A percentile compares a stretch with the other conserved stretches of the same genome.
phyloP scores from a whole-genome alignment of 805 yeast genomes.

The Dipodascus albidus region DNA sequence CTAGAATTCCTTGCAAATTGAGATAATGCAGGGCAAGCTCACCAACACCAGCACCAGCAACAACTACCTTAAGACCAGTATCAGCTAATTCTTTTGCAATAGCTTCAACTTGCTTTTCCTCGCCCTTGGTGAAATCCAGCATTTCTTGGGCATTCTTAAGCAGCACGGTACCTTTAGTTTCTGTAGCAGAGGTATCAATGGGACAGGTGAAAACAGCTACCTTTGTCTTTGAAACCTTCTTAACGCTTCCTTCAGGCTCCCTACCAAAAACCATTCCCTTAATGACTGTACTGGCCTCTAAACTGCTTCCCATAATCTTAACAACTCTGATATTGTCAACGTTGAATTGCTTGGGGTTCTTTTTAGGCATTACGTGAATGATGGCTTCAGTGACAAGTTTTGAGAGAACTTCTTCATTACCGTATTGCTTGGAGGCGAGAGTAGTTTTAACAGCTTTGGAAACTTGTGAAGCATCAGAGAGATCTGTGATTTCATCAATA shows the following conservation, averaged over 20 bases:
- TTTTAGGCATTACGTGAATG: slow-evolving; percentile 54
- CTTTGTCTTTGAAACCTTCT: slow-evolving; percentile 56
- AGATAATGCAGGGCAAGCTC: slow-evolving; percentile 88
- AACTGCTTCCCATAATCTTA: slow-evolving; percentile 86
- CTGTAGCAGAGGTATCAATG: slow-evolving; percentile 90
- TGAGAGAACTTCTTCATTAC: slow-evolving; percentile 69
- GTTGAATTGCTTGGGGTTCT: slow-evolving; percentile 56
- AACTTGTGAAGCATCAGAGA: slow-evolving; percentile 43
- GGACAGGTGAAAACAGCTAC: slow-evolving; percentile 93
- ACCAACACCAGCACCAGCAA: slow-evolving; percentile 93
- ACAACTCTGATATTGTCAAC: slow-evolving; percentile 93
- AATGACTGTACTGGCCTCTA: slow-evolving; percentile 63
- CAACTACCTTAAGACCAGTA: slow-evolving; percentile 74
- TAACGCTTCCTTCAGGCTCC: slow-evolving; percentile 89
- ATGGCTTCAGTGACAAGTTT: slow-evolving; percentile 79
- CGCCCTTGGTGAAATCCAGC: slow-evolving; percentile 93
- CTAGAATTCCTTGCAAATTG: slow-evolving; percentile 75
- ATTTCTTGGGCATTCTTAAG: slow-evolving; percentile 94
- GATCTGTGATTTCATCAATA: slow-evolving; percentile 49
- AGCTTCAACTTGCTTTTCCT: slow-evolving; percentile 84
- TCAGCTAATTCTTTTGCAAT: slow-evolving; percentile 73
- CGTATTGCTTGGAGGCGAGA: slow-evolving; percentile 87
- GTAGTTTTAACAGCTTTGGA: slow-evolving; percentile 74
- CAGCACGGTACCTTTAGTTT: slow-evolving; percentile 94
- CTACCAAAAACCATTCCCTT: slow-evolving; percentile 98